Evolutionary conservation across 768 basidiomycete species (phyloP), one percentile per base, ranked within the genome.

Genomic region (Collybiopsis confluens): DNA sequence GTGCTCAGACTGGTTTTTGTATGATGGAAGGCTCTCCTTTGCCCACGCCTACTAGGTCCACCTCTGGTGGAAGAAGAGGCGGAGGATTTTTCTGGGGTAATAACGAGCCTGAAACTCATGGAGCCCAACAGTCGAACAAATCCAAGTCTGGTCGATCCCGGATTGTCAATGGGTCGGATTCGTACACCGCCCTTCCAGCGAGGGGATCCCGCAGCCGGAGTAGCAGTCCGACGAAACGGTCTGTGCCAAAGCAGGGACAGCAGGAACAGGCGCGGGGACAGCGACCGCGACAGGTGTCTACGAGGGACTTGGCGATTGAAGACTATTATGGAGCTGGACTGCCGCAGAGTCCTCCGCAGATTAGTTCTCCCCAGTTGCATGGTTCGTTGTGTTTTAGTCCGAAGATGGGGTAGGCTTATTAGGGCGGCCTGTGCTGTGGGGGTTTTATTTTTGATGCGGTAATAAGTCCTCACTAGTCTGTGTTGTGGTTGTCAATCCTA

Each of bases 321-420:
- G 44, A 50, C 62, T 21, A 65, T 68, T 33, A 46, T 58, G 23
- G 72, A 74, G 44, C 67, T 68, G 9, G 70, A 69, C 2, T 87
- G 2, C 81, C 82, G 0, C 70, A 70, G 23, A 83, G 82, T 56
- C 85, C 86, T 0, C 73, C 81, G 2, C 73, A 73, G 55, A 65
- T 87, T 33, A 80, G 71, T 64, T 85, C 79, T 10, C 79, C 81
- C 1, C 75, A 79, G 1, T 70, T 87, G 52, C 77, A 83, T 52
- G 76, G 71, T 24, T 71, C 74, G 24, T 70, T 87, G 26, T 82
- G 79, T 59, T 86, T 87, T 58, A 74, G 75, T 1, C 70, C 74
- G 2, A 56, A 60, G 1, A 30, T 48, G 45, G 38, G 21, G 4
- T 45, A 46, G 40, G 6, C 38, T 40, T 4, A 33, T 5, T 5